Conservation (phyloP, 2,329 filamentous ascomycete genomes). For the Diplodia corticola region DNA sequence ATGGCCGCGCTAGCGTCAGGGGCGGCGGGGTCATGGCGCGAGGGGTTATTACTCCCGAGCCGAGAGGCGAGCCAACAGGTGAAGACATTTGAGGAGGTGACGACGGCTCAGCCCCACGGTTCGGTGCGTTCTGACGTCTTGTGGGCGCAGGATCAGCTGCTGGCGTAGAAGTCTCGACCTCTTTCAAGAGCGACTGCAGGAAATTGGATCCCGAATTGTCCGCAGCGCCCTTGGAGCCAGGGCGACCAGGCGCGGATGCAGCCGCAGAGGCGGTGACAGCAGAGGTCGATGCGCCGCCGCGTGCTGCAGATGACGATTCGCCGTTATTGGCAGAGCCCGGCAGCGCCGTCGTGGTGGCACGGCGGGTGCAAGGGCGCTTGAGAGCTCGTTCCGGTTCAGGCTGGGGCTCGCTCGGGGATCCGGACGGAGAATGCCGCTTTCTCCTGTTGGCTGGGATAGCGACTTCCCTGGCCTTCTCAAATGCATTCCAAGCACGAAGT, state of each 20-base stretch:
- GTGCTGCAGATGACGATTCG: conserved; percentile 18
- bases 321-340: conserved; percentile 33
- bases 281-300: not conserved
- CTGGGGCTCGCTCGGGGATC: conserved; percentile 68
- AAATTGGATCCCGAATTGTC: conserved; percentile 51
- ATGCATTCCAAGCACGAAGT: conserved; percentile 81
- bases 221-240: conserved; percentile 31
- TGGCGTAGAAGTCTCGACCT: conserved; percentile 42
- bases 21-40: conserved; percentile 71
- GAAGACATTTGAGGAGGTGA: conserved; percentile 56
- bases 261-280: conserved; percentile 44
- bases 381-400: conserved; percentile 74
- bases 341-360: conserved; percentile 57
- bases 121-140: conserved; percentile 42
- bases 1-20: conserved; percentile 59
- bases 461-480: conserved; percentile 75
- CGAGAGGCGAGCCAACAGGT: conserved; percentile 65
- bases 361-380: conserved; percentile 81
- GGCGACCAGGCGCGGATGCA: conserved; percentile 39
- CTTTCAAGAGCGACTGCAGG: conserved; percentile 80
- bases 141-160: conserved; percentile 37
- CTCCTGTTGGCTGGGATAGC: conserved; percentile 55
- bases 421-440: conserved; percentile 77
- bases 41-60: conserved; percentile 66
- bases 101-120: conserved; percentile 45